Percentiles rank a stretch among this genome's conserved stretches.
Evolutionary conservation across 2,329 filamentous ascomycete species (phyloP).

Genomic region (Aspergillus felis): DNA sequence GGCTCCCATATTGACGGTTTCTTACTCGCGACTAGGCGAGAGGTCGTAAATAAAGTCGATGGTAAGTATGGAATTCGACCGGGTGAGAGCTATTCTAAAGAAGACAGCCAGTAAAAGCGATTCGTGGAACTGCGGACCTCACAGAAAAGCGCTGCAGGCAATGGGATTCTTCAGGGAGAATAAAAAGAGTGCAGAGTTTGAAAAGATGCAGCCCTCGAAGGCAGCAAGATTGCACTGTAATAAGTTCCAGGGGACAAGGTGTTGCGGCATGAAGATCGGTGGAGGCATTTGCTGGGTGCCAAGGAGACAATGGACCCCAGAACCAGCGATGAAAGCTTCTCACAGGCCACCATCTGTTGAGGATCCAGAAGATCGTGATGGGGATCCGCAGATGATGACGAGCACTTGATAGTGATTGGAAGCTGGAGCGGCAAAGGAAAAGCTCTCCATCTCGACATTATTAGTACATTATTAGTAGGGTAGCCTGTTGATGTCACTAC

Average conservation of each 20-base stretch:
- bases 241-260: slow-evolving; percentile 11
- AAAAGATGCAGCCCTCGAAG: slow-evolving; percentile 8
- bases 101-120: neutral
- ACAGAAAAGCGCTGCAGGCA: neutral
- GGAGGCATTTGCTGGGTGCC: slow-evolving; percentile 10
- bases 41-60: neutral
- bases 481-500: neutral
- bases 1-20: slow-evolving; percentile 51
- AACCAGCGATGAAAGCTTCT: neutral
- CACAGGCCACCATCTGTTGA: slow-evolving; percentile 5
- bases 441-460: neutral
- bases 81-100: neutral
- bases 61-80: neutral
- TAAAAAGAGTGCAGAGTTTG: slow-evolving; percentile 6
- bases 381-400: slow-evolving; percentile 17
- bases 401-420: neutral
- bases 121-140: neutral
- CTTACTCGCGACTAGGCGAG: neutral
- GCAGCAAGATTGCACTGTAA: slow-evolving; percentile 19
- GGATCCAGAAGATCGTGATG: slow-evolving; percentile 3
- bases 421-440: neutral
- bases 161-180: neutral
- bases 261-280: slow-evolving; percentile 17
- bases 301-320: slow-evolving; percentile 4
- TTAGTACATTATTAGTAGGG: neutral